A percentile compares a stretch with the other conserved stretches of the same genome.
Conservation (phyloP, 257 asterid genomes). For the Mentha longifolia region DNA sequence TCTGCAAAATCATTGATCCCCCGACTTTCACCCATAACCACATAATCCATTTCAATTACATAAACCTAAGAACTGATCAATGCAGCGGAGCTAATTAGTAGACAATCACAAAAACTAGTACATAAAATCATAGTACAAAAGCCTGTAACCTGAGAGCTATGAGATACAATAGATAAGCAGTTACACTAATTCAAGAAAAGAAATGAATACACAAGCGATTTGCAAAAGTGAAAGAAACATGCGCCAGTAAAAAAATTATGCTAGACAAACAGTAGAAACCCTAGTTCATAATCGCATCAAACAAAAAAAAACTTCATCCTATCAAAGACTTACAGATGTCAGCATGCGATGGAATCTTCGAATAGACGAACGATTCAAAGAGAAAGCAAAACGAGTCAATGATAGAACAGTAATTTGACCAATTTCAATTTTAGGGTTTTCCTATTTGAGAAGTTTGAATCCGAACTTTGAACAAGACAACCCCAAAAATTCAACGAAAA, state of each 20-base stretch:
- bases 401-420: conserved; percentile 12
- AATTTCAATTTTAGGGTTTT: conserved; percentile 57
- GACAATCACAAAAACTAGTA: conserved; percentile 6
- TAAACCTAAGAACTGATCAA: conserved; percentile 29
- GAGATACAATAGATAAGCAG: background rate
- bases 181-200: background rate
- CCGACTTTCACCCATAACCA: conserved; percentile 39
- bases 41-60: conserved; percentile 46
- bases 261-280: conserved; percentile 37
- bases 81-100: conserved; percentile 30
- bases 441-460: conserved; percentile 23
- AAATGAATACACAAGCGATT: background rate
- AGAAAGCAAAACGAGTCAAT: conserved; percentile 21
- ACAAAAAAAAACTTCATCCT: conserved; percentile 19
- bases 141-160: conserved; percentile 1
- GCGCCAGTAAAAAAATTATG: background rate
- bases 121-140: conserved; percentile 36
- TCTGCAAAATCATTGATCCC: conserved; percentile 32
- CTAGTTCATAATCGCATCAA: conserved; percentile 42
- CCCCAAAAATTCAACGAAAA: conserved; percentile 16
- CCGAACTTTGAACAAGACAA: conserved; percentile 9
- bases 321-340: conserved; percentile 16
- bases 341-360: conserved; percentile 28
- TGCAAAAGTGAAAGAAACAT: conserved; percentile 2
- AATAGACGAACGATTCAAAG: conserved; percentile 3